Evolutionary conservation across 495 filamentous ascomycete species (phyloP), one percentile per base, ranked within the genome.

Genomic region (Melanomma pulvis-pyrius): DNA sequence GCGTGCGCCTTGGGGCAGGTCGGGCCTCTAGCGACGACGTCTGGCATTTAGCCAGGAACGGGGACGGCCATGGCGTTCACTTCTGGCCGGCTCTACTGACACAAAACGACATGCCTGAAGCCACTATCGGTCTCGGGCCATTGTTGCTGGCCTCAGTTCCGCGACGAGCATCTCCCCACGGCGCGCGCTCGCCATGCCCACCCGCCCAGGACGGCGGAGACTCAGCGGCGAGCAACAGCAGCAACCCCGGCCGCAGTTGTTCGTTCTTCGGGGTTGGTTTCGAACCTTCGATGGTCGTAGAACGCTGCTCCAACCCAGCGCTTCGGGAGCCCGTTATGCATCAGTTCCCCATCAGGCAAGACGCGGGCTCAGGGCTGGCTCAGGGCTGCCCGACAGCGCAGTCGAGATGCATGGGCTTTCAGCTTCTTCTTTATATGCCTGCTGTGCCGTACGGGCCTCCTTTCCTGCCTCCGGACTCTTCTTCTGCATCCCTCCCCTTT

Each of bases 361-460:
- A 8, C 25, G 34, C 54, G 12, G 34, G 30, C 52, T n/a, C 52
- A 25, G 22, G 30, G 19, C 25, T 59, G 56, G n/a, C 22, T n/a
- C 21, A 55, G 30, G 34, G 36, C 56, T 59, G 21, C 32, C n/a
- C n/a, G n/a, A n/a, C n/a, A n/a, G n/a, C n/a, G 21, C 21, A 4
- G 21, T 24, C 3, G 13, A 11, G 13, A 36, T 41, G 56, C 34
- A 22, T 36, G 12, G 19, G 36, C 39, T 13, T 44, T 44, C 39
- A 17, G 39, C 39, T 44, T 44, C 39, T 44, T 44, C 39, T 24
- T 22, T 36, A 48, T 47, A 47, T 28, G 7, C 21, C 41, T 29
- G 34, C 56, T 47, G 56, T 25, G 34, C 56, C 56, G 39, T 59
- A 59, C 56, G 56, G n/a, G 26, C 11, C 53, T 57, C 30, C 39